phyloP scores from a whole-genome alignment of 2,329 filamentous ascomycete species.

The Ophiostoma sp. region DNA sequence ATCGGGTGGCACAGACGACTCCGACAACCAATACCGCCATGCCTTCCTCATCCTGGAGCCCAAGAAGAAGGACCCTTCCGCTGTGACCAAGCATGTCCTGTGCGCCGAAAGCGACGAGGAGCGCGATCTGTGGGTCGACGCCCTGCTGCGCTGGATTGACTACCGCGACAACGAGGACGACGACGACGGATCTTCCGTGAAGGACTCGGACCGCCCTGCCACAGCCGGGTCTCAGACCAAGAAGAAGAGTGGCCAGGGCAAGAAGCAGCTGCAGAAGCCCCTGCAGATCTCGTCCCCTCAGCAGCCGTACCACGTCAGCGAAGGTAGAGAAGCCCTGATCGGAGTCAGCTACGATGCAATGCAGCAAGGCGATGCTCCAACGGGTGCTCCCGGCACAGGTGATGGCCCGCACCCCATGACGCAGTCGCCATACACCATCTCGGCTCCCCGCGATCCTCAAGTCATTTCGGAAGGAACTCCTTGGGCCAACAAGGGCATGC shows the following conservation, averaged over 20 bases:
- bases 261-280: constrained; percentile 40
- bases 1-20: constrained; percentile 59
- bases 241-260: constrained; percentile 38
- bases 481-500: not conserved
- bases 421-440: constrained; percentile 51
- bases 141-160: constrained; percentile 83
- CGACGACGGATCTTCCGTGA: constrained; percentile 31
- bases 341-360: constrained; percentile 55
- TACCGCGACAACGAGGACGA: constrained; percentile 59
- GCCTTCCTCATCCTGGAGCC: constrained; percentile 93
- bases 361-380: constrained; percentile 45
- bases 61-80: constrained; percentile 89
- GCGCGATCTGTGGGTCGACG: constrained; percentile 89
- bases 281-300: constrained; percentile 32
- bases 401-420: not conserved
- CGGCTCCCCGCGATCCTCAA: constrained; percentile 75
- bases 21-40: constrained; percentile 92
- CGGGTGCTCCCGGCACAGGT: constrained; percentile 20
- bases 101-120: constrained; percentile 93
- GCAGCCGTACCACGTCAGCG: constrained; percentile 26
- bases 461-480: constrained; percentile 72
- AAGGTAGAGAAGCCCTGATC: constrained; percentile 44
- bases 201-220: constrained; percentile 40
- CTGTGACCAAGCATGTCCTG: constrained; percentile 84
- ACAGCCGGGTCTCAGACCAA: constrained; percentile 38